These are phyloP conservation scores for Zelopaecilomyces penicillatus DNA, from an alignment of 2,329 filamentous ascomycete genomes.

Conservation along the genomic window DNA sequence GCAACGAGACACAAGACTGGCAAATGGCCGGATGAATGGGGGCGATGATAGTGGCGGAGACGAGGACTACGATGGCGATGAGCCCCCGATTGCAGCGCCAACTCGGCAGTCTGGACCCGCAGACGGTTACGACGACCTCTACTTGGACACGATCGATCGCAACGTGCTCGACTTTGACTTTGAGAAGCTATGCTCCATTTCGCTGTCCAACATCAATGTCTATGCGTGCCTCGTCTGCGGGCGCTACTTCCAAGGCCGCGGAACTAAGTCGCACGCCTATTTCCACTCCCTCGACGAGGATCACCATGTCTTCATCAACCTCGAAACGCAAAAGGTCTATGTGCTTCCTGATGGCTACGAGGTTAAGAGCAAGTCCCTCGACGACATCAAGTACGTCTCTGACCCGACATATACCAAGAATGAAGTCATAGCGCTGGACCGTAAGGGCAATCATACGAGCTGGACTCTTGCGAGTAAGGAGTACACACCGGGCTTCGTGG, in stretches of 20 bases:
- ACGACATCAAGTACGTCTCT: constrained; percentile 97
- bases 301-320: constrained; percentile 98
- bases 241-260: constrained; percentile 94
- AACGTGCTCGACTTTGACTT: constrained; percentile 95
- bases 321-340: constrained; percentile 85
- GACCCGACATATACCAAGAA: constrained; percentile 77
- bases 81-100: constrained; percentile 32
- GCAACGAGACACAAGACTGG: constrained; percentile 12
- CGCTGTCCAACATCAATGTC: constrained; percentile 95
- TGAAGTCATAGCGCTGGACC: constrained; percentile 75
- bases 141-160: constrained; percentile 94
- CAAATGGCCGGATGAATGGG: constrained; percentile 16
- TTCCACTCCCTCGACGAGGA: constrained; percentile 92
- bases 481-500: constrained; percentile 90
- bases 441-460: constrained; percentile 47
- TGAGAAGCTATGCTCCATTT: constrained; percentile 94
- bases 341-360: constrained; percentile 95
- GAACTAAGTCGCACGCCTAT: constrained; percentile 91
- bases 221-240: constrained; percentile 96
- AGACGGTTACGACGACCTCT: constrained; percentile 88
- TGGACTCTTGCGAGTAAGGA: constrained; percentile 76
- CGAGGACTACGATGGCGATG: constrained; percentile 34
- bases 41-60: constrained; percentile 26
- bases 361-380: constrained; percentile 85
- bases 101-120: constrained; percentile 68